Evolutionary conservation across 495 filamentous ascomycete genomes (phyloP).

Genomic region (Lepraria neglecta): DNA sequence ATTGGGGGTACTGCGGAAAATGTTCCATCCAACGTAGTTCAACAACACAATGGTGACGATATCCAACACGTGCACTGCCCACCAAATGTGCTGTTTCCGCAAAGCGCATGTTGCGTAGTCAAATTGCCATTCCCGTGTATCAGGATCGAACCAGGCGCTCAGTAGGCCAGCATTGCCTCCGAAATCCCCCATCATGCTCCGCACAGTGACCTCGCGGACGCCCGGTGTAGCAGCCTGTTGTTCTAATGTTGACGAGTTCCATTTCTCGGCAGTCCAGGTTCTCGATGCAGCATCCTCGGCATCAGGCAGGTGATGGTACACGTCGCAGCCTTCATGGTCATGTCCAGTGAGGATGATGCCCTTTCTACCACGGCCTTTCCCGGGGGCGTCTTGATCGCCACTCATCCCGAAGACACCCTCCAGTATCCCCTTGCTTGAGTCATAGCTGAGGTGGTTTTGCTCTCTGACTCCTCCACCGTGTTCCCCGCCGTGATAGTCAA

Average conservation of each 20-base stretch:
- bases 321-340: conserved; percentile 91
- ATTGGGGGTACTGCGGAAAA: conserved; percentile 1
- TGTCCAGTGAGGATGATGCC: conserved; percentile 84
- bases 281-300: conserved; percentile 19
- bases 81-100: conserved; percentile 90
- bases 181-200: conserved; percentile 98
- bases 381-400: conserved; percentile 46
- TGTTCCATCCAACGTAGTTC: conserved; percentile 13
- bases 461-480: conserved; percentile 66
- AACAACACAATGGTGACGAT: conserved; percentile 42
- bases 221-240: conserved; percentile 27
- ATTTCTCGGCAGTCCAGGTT: conserved; percentile 23
- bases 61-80: conserved; percentile 73
- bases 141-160: conserved; percentile 78
- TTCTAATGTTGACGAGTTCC: conserved; percentile 21
- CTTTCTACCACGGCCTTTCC: conserved; percentile 54
- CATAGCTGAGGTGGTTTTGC: conserved; percentile 80
- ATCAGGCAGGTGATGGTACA: conserved; percentile 59
- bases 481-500: conserved; percentile 58
- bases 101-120: conserved; percentile 70
- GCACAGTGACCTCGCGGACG: conserved; percentile 84
- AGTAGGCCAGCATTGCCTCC: conserved; percentile 82
- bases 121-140: conserved; percentile 64
- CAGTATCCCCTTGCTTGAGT: conserved; percentile 60
- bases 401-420: conserved; percentile 75